phyloP scores from a whole-genome alignment of 2,329 filamentous ascomycete species.

The Cercospora berteroae region DNA sequence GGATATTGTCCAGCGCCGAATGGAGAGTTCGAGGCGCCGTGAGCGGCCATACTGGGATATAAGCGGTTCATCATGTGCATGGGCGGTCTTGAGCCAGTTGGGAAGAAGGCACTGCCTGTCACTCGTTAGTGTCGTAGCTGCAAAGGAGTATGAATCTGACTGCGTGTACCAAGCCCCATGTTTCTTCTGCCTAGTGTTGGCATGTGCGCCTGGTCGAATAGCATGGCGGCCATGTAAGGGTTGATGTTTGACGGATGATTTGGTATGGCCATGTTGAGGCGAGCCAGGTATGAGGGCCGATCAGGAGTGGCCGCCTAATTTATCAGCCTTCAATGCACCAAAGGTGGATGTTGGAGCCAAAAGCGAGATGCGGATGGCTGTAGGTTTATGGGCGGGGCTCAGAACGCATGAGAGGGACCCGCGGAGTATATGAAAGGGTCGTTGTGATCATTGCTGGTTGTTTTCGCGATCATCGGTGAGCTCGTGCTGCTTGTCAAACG shows the following conservation, averaged over 20 bases:
- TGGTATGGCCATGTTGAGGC: neutral
- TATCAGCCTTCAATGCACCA: neutral
- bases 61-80: constrained; percentile 27
- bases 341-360: neutral
- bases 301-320: neutral
- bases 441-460: neutral
- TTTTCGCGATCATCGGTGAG: neutral
- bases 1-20: constrained; percentile 25
- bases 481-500: neutral
- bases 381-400: neutral
- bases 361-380: neutral
- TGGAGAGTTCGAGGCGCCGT: constrained; percentile 8
- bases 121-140: neutral
- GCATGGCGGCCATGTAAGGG: constrained; percentile 5
- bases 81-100: constrained; percentile 15
- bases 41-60: constrained; percentile 11
- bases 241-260: neutral
- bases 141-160: neutral
- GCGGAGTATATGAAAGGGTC: neutral
- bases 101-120: constrained; percentile 18
- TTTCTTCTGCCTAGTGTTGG: constrained; percentile 16
- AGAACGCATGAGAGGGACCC: neutral
- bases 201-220: constrained; percentile 11
- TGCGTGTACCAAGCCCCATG: constrained; percentile 12
- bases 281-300: neutral